Conservation (phyloP, 805 yeast genomes). For the Schizosaccharomyces osmophilus region DNA sequence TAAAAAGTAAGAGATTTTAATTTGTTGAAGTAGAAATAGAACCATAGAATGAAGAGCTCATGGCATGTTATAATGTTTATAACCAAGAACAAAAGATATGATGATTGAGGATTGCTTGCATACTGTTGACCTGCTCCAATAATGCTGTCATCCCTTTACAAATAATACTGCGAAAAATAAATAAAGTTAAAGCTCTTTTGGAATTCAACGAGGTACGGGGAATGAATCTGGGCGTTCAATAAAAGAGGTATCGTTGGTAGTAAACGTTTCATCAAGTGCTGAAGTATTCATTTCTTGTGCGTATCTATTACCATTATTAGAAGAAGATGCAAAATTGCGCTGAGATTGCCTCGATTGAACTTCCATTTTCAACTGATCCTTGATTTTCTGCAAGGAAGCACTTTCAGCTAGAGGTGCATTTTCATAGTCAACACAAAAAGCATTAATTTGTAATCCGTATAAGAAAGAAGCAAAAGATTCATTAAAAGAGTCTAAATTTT, state of each 20-base stretch:
- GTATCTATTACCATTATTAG: background rate
- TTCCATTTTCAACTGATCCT: background rate
- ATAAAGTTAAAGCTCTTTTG: too few species aligned
- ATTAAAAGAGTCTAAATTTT: conserved; percentile 38
- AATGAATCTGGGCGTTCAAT: background rate
- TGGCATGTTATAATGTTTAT: too few species aligned
- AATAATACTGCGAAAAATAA: too few species aligned
- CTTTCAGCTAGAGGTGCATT: conserved; percentile 1
- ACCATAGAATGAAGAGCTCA: too few species aligned
- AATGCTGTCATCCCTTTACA: too few species aligned
- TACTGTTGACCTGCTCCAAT: too few species aligned
- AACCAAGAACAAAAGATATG: too few species aligned
- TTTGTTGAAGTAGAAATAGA: too few species aligned
- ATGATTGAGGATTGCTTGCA: too few species aligned
- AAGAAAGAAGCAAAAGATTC: conserved; percentile 56
- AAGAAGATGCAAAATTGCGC: background rate
- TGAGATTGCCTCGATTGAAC: too few species aligned
- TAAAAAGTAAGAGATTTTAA: too few species aligned
- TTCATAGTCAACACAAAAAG: conserved; percentile 54
- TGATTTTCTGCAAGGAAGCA: background rate
- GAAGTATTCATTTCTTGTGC: background rate
- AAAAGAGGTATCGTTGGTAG: conserved; percentile 1
- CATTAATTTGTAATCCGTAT: conserved; percentile 61
- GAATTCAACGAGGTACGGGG: background rate
- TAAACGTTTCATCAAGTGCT: background rate